These are phyloP conservation scores for Cornus controversa DNA, from an alignment of 148 eudicot species.

Conservation along the genomic window DNA sequence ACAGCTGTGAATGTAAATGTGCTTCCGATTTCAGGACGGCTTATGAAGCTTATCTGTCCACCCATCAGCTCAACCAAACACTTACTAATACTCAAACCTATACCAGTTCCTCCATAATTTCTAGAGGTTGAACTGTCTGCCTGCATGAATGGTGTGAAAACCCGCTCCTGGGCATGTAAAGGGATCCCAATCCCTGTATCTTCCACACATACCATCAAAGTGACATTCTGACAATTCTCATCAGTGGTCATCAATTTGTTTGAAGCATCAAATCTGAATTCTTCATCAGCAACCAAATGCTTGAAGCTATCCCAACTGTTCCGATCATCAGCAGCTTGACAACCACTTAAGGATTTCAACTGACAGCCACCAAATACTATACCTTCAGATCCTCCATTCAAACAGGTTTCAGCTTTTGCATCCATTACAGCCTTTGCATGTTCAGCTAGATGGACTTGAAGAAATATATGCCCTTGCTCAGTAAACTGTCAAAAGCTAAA, in stretches of 20 bases:
- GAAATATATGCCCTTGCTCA: constrained; percentile 68
- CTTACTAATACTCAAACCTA: constrained; percentile 70
- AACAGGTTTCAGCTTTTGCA: constrained; percentile 27
- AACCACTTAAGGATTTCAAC: constrained; percentile 53
- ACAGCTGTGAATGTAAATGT: constrained; percentile 57
- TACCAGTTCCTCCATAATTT: constrained; percentile 72
- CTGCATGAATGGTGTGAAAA: constrained; percentile 73
- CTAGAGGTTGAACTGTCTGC: constrained; percentile 77
- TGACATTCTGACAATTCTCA: constrained; percentile 30
- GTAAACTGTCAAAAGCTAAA: constrained; percentile 48
- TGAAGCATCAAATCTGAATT: constrained; percentile 16
- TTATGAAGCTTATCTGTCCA: constrained; percentile 57
- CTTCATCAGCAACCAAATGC: constrained; percentile 37
- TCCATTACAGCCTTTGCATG: constrained; percentile 31
- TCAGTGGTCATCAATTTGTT: constrained; percentile 17
- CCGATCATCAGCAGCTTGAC: constrained; percentile 51
- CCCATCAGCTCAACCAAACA: constrained; percentile 77
- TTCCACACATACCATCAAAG: constrained; percentile 53
- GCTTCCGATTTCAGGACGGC: constrained; percentile 60
- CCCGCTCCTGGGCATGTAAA: constrained; percentile 52
- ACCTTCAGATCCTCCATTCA: constrained; percentile 34
- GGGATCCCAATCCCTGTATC: constrained; percentile 79
- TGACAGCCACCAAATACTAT: constrained; percentile 21
- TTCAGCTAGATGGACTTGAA: constrained; percentile 55
- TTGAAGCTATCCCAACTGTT: constrained; percentile 47